Evolutionary conservation across 2,329 filamentous ascomycete species (phyloP), one percentile per base, ranked within the genome.

Genomic region (Colletotrichum cereale): DNA sequence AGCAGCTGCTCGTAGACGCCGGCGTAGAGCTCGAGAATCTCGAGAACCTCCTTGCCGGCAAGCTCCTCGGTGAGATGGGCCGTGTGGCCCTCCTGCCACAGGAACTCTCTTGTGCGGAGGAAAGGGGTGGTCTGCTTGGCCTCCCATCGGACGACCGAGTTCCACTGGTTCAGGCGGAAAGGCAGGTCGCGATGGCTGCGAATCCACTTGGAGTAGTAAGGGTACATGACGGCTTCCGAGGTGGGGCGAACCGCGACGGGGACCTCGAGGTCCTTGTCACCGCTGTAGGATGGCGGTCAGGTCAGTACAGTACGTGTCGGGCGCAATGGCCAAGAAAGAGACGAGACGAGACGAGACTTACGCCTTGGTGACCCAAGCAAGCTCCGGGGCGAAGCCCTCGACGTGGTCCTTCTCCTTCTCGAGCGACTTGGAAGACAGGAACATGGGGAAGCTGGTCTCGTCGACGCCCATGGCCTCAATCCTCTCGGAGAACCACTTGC

Each of bases 121-220:
- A 98, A 98, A 48, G 90, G 90, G n/a, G 89, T 91, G 31, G 89
- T 91, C 82, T 97, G 94, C 87, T 98, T 98, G 80, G 97, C 97
- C 84, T 98, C 96, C 96, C 96, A 98, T 77, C 96, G 90, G 60
- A 98, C 88, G 75, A 89, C 87, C 18, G 92, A 97, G 88, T 98
- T 98, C 96, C 96, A 99, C 83, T 99, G 96, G 86, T 98, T 98
- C 75, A 98, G 88, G 79, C 94, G 92, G 76, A 98, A 88, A 73
- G 96, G 97, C 71, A 99, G 91, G 79, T 99, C 96, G 78, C 97
- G 91, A 84, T 99, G 95, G 80, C 92, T 96, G 81, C 96, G 92
- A 82, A 99, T 98, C 94, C 96, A 97, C 84, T 97, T 96, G 75
- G 94, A 89, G 82, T 97, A 98, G 87, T 97, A 97, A 73, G 93